phyloP scores from a whole-genome alignment of 495 filamentous ascomycete genomes.

The Hypomontagnella submonticulosa region DNA sequence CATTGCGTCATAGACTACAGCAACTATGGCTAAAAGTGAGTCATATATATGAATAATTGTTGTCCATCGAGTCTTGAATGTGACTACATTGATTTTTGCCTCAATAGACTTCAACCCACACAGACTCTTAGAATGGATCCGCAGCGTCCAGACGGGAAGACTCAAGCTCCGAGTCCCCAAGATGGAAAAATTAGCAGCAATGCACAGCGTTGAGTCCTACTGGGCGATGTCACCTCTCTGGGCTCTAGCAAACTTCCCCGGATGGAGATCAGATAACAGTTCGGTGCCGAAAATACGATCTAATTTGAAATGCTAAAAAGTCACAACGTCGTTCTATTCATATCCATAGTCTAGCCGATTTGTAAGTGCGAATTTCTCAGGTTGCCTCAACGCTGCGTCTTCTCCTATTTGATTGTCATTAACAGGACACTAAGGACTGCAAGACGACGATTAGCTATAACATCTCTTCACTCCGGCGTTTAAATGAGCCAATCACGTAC shows the following conservation, averaged over 20 bases:
- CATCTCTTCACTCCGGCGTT: background rate
- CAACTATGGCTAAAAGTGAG: too few relatives aligned
- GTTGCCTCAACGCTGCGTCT: constrained; percentile 5
- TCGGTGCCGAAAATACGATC: constrained; percentile 34
- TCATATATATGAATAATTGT: too few relatives aligned
- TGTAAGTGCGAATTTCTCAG: constrained; percentile 14
- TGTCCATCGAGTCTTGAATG: too few relatives aligned
- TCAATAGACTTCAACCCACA: too few relatives aligned
- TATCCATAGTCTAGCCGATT: constrained; percentile 19
- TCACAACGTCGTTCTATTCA: constrained; percentile 23
- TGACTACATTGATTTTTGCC: too few relatives aligned
- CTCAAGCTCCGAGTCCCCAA: constrained; percentile 1
- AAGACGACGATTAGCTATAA: constrained; percentile 8
- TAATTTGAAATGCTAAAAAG: constrained; percentile 3
- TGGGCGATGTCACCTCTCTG: constrained; percentile 26
- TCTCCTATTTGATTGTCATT: constrained; percentile 5
- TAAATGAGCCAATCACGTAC: constrained; percentile 3
- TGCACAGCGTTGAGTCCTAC: constrained; percentile 31
- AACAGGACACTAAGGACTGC: constrained; percentile 11
- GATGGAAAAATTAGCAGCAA: constrained; percentile 7
- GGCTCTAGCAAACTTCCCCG: constrained; percentile 36
- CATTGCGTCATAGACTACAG: constrained; percentile 1
- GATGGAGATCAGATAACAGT: constrained; percentile 15
- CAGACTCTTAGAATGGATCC: background rate
- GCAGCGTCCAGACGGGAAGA: constrained; percentile 7